Evolutionary conservation across 768 basidiomycete species (phyloP).

Genomic region (Leccinum rimulosum): DNA sequence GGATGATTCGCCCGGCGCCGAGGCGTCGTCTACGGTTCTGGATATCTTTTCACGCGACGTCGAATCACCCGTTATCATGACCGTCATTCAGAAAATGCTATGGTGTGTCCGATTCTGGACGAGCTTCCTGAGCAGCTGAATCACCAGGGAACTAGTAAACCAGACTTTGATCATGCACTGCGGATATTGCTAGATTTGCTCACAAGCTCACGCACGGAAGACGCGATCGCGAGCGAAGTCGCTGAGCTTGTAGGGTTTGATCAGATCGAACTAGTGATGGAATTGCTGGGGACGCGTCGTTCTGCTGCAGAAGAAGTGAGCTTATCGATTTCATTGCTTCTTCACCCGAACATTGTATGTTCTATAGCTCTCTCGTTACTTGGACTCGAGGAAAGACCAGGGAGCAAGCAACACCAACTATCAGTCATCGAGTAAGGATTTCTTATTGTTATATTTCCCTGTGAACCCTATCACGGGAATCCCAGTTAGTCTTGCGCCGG

Average conservation of each 20-base stretch:
- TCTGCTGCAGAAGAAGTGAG: slow-evolving; percentile 50
- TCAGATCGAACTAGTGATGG: slow-evolving; percentile 72
- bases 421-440: slow-evolving; percentile 9
- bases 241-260: slow-evolving; percentile 84
- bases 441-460: not conserved
- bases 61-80: not conserved
- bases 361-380: slow-evolving; percentile 17
- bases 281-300: slow-evolving; percentile 60
- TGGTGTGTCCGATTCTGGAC: slow-evolving; percentile 12
- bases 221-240: slow-evolving; percentile 75
- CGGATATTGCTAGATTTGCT: slow-evolving; percentile 38
- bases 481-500: slow-evolving; percentile 35
- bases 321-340: not conserved
- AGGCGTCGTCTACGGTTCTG: slow-evolving; percentile 33
- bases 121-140: not conserved
- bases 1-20: slow-evolving; percentile 12
- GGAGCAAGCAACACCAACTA: not conserved
- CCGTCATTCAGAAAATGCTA: slow-evolving; percentile 12
- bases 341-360: not conserved
- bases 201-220: slow-evolving; percentile 51
- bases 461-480: not conserved
- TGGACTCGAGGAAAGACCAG: not conserved
- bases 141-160: slow-evolving; percentile 14
- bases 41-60: slow-evolving; percentile 24
- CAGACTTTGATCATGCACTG: slow-evolving; percentile 5